Base-by-base conservation (phyloP, 306 rosid genomes). In the Quercus parvula region DNA sequence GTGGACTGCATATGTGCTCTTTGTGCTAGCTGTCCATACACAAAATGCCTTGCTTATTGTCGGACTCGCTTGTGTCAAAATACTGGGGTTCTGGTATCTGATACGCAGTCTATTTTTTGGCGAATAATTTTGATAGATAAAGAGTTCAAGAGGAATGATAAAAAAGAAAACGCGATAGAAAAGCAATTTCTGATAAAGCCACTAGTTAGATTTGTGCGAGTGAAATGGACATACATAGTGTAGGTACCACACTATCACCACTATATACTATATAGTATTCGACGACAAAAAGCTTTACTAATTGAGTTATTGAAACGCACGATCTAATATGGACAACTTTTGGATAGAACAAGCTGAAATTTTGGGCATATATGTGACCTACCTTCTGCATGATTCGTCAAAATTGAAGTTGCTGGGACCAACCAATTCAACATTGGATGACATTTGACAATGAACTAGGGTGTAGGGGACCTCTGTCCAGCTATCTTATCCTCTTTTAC, bases 91-190 rank as follows among this genome's bases (percentile, higher is more conserved):
- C 7, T 56, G 73, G 84, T 67, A 84, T 81, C 85, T 18, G 75
- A 84, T 81, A 15, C 87, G 6, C 27, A 38, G 81, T 89, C 90
- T 75, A 85, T 89, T 85, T 83, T 68, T 71, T 75, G 58, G 58
- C 75, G 82, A 81, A 83, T 63, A 83, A 63, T 10, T 78, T 80
- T 77, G 75, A 80, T 82, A 56, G 35, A 51, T 69, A 64, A 85
- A 79, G 87, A 46, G 17, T 11, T 12, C 15, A 17, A 25, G 76
- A 78, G 62, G 75, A 74, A 79, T 68, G 81, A 80, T 76, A 82
- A 78, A 73, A 71, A 58, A 66, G 71, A 56, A 75, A 70, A 75
- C 7, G 51, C 22, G 51, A 27, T 38, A 79, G 56, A 85, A 61
- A 81, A 70, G 78, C 64, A 56, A 71, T 46, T 31, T 3, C 7